Evolutionary conservation across 2,329 filamentous ascomycete genomes (phyloP).

Genomic region (Penicillium sp.): DNA sequence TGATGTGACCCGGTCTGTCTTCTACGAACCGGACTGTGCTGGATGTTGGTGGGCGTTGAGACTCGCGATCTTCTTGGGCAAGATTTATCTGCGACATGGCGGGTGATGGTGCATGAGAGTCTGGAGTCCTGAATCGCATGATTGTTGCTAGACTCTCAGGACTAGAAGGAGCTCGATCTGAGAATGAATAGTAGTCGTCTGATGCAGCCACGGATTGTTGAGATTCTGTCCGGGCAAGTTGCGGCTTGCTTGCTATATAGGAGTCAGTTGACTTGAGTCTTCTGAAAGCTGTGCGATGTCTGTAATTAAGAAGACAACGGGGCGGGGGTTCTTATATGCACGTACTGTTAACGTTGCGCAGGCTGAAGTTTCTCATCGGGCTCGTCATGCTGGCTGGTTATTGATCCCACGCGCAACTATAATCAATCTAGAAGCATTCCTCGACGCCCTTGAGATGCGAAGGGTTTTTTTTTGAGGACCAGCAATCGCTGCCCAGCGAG

Average conservation of each 20-base stretch:
- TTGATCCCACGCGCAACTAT: constrained; percentile 17
- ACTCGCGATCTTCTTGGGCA: constrained; percentile 8
- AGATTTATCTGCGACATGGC: constrained; percentile 21
- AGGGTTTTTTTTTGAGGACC: constrained; percentile 10
- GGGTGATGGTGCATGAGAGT: constrained; percentile 39
- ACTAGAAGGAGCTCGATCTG: constrained; percentile 41
- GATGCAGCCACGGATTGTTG: constrained; percentile 51
- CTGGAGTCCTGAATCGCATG: constrained; percentile 47
- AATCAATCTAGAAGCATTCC: constrained; percentile 27
- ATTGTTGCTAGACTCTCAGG: constrained; percentile 40
- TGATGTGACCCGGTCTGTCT: constrained; percentile 24
- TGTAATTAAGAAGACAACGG: constrained; percentile 6
- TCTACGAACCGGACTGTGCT: constrained; percentile 33
- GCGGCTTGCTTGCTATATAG: constrained; percentile 45
- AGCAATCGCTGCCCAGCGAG: constrained; percentile 15
- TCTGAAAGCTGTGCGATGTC: neutral
- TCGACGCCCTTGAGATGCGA: constrained; percentile 14
- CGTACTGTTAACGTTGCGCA: constrained; percentile 27
- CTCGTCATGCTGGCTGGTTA: constrained; percentile 22
- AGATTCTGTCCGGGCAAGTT: constrained; percentile 45
- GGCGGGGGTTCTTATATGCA: constrained; percentile 12
- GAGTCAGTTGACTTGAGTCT: constrained; percentile 12
- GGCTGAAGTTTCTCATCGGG: constrained; percentile 22
- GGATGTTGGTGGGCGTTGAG: constrained; percentile 22
- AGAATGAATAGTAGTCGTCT: constrained; percentile 52